Evolutionary conservation across 2,329 filamentous ascomycete species (phyloP).

Genomic region (Talaromyces sp.): DNA sequence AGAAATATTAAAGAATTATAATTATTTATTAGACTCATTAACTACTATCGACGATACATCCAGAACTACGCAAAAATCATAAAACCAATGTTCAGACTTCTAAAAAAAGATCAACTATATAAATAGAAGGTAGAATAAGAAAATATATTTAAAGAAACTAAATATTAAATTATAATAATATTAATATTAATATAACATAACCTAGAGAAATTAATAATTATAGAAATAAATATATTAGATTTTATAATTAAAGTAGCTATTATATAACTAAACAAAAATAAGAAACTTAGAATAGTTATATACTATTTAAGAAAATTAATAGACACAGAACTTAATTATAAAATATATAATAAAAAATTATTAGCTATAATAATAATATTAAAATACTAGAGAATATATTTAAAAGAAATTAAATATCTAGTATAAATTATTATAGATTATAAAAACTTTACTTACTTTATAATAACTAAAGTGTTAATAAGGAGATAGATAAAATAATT

Average conservation of each 20-base stretch:
- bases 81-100: background rate
- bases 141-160: background rate
- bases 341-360: background rate
- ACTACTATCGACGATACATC: background rate
- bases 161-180: background rate
- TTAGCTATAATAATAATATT: background rate
- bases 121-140: background rate
- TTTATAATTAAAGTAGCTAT: background rate
- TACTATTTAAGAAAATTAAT: background rate
- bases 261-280: background rate
- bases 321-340: background rate
- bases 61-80: background rate
- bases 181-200: background rate
- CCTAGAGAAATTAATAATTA: background rate
- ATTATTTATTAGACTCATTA: background rate
- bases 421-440: background rate
- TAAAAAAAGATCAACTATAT: background rate
- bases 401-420: background rate
- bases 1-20: background rate
- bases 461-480: background rate
- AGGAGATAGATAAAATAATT: background rate
- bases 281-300: background rate
- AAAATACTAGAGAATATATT: background rate
- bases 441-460: background rate
- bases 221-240: background rate